Conservation (phyloP, 2,329 filamentous ascomycete species). For the Ploettnerulaceae sp. region DNA sequence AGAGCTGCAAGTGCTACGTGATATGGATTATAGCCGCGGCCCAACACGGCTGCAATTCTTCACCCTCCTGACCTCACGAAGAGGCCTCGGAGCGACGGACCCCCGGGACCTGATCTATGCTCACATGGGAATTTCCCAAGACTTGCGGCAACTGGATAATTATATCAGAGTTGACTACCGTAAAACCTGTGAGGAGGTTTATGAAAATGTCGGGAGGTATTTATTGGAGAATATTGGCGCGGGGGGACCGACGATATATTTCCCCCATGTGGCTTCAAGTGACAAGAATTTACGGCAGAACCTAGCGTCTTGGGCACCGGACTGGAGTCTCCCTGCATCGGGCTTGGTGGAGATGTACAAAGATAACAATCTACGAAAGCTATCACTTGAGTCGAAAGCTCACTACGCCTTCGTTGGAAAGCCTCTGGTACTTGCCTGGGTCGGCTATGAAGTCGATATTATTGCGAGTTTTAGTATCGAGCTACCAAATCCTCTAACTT, state of each 20-base stretch:
- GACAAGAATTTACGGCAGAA: neutral
- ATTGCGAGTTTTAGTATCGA: neutral
- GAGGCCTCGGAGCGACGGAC: slow-evolving; percentile 8
- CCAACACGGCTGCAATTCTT: neutral
- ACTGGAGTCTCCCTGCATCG: slow-evolving; percentile 5
- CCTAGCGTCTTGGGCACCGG: slow-evolving; percentile 9
- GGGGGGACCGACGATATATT: neutral
- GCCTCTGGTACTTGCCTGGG: neutral
- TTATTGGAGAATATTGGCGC: neutral
- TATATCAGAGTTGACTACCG: slow-evolving; percentile 1
- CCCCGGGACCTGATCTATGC: slow-evolving; percentile 8
- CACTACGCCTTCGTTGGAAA: slow-evolving; percentile 4
- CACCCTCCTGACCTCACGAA: neutral
- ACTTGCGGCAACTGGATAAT: neutral
- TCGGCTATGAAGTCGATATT: slow-evolving; percentile 6
- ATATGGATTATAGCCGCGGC: slow-evolving; percentile 6
- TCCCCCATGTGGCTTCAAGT: neutral
- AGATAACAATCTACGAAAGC: neutral
- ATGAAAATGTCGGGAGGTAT: slow-evolving; percentile 2
- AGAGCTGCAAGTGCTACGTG: slow-evolving; percentile 2
- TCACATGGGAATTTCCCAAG: slow-evolving; percentile 2
- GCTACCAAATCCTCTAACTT: neutral
- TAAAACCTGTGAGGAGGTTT: slow-evolving; percentile 1
- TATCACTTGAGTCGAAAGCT: neutral
- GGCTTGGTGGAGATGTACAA: slow-evolving; percentile 5